Evolutionary conservation across 2,329 filamentous ascomycete species (phyloP).

Genomic region (Trichoderma hamatum): DNA sequence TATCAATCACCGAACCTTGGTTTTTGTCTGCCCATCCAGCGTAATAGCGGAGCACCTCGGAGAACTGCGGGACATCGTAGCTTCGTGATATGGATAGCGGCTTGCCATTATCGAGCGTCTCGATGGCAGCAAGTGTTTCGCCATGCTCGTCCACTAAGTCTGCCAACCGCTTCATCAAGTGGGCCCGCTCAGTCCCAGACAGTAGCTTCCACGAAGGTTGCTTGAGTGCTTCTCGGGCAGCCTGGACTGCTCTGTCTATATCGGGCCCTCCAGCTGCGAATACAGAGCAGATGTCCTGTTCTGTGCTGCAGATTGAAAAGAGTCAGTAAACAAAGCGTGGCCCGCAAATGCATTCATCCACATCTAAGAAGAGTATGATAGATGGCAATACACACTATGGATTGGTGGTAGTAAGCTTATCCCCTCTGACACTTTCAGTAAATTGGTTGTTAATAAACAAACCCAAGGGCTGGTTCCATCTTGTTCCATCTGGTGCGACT

Average conservation of each 20-base stretch:
- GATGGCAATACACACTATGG: conserved; percentile 56
- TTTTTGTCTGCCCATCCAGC: conserved; percentile 81
- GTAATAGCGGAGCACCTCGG: conserved; percentile 68
- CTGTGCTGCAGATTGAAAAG: conserved; percentile 45
- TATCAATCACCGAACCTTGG: conserved; percentile 76
- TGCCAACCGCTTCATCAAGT: conserved; percentile 70
- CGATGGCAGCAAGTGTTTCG: conserved; percentile 53
- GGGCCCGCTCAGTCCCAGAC: conserved; percentile 67
- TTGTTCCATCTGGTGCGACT: conserved; percentile 73
- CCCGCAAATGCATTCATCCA: conserved; percentile 68
- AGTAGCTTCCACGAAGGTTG: conserved; percentile 69
- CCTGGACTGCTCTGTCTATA: conserved; percentile 69
- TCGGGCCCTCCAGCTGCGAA: conserved; percentile 68
- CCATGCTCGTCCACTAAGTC: conserved; percentile 68
- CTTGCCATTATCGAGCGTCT: conserved; percentile 83
- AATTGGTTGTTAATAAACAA: conserved; percentile 86
- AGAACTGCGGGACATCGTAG: conserved; percentile 60
- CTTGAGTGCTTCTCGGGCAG: conserved; percentile 70
- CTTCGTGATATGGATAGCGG: conserved; percentile 67
- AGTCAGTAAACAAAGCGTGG: not conserved
- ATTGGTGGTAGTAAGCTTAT: conserved; percentile 69
- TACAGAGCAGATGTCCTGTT: conserved; percentile 71
- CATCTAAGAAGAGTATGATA: conserved; percentile 50
- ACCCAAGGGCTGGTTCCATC: conserved; percentile 73
- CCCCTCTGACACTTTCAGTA: conserved; percentile 65